Conservation (phyloP, 1,139 yeast genomes). For the Hemisphaericaspora subhashii region DNA sequence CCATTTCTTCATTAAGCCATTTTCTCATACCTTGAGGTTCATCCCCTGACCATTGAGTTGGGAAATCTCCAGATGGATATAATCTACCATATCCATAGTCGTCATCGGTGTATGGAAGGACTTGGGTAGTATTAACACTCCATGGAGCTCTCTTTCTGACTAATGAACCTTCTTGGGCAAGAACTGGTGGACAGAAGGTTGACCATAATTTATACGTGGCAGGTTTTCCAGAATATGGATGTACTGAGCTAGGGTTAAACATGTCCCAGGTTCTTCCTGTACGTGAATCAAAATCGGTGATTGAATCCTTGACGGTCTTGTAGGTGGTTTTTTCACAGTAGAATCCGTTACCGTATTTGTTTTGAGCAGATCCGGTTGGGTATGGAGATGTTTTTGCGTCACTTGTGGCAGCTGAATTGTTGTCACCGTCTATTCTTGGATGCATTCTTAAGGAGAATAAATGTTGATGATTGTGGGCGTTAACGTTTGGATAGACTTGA, state of each 20-base stretch:
- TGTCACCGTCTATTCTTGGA: slow-evolving; percentile 79
- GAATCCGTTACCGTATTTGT: slow-evolving; percentile 75
- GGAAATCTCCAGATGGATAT: slow-evolving; percentile 80
- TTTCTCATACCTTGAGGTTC: slow-evolving; percentile 68
- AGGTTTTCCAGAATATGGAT: slow-evolving; percentile 72
- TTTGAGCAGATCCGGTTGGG: slow-evolving; percentile 65
- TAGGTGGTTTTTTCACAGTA: slow-evolving; percentile 61
- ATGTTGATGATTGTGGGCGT: slow-evolving; percentile 86
- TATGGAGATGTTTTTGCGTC: slow-evolving; percentile 63
- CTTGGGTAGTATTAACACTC: slow-evolving; percentile 68
- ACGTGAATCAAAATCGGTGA: slow-evolving; percentile 59
- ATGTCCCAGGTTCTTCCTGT: slow-evolving; percentile 79
- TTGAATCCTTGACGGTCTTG: slow-evolving; percentile 67
- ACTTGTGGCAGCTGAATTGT: slow-evolving; percentile 68
- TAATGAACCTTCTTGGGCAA: slow-evolving; percentile 72
- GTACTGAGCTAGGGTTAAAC: slow-evolving; percentile 65
- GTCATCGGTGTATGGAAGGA: slow-evolving; percentile 65
- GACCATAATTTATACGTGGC: slow-evolving; percentile 77
- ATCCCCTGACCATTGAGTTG: slow-evolving; percentile 79
- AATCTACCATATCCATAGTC: slow-evolving; percentile 52
- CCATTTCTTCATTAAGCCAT: slow-evolving; percentile 72
- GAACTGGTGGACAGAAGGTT: slow-evolving; percentile 69
- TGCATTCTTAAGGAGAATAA: slow-evolving; percentile 76
- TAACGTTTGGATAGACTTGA: slow-evolving; percentile 73
- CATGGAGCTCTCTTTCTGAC: slow-evolving; percentile 82